phyloP scores from a whole-genome alignment of 768 basidiomycete species.

The Paxillus rubicundulus region DNA sequence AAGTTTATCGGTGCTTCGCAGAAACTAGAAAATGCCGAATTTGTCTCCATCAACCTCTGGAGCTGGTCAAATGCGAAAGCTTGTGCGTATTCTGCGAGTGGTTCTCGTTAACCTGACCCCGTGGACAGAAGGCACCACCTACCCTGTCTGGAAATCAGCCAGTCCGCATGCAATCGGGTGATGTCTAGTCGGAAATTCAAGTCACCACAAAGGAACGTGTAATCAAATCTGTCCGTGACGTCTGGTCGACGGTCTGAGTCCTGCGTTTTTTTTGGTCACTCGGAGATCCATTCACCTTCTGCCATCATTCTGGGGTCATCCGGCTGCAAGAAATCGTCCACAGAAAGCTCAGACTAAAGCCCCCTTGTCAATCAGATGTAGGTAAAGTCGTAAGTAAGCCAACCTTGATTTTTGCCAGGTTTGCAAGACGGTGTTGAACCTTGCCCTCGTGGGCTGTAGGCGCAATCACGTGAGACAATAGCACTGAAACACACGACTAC shows the following conservation, averaged over 20 bases:
- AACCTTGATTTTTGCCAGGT: slow-evolving; percentile 87
- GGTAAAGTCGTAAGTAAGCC: neutral
- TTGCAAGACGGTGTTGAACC: slow-evolving; percentile 75
- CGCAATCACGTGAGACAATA: neutral
- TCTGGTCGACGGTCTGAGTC: slow-evolving; percentile 38
- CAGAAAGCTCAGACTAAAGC: slow-evolving; percentile 62
- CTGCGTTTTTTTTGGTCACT: neutral
- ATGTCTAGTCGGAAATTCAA: slow-evolving; percentile 90
- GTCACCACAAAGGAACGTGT: slow-evolving; percentile 86
- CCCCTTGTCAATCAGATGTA: slow-evolving; percentile 1
- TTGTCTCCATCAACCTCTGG: slow-evolving; percentile 67
- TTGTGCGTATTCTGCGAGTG: slow-evolving; percentile 65
- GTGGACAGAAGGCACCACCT: slow-evolving; percentile 4
- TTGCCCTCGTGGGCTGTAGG: slow-evolving; percentile 71
- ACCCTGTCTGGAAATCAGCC: slow-evolving; percentile 85
- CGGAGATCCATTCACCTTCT: slow-evolving; percentile 52
- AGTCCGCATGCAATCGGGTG: slow-evolving; percentile 89
- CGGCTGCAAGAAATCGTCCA: slow-evolving; percentile 71
- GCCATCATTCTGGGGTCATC: slow-evolving; percentile 62
- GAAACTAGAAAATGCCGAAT: slow-evolving; percentile 73
- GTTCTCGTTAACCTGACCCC: slow-evolving; percentile 7
- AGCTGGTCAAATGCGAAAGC: slow-evolving; percentile 92
- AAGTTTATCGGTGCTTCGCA: slow-evolving; percentile 78
- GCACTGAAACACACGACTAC: slow-evolving; percentile 2
- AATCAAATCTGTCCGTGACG: slow-evolving; percentile 85